Base-by-base conservation (phyloP, 2,329 filamentous ascomycete genomes). In the Stromatinia cepivora region DNA sequence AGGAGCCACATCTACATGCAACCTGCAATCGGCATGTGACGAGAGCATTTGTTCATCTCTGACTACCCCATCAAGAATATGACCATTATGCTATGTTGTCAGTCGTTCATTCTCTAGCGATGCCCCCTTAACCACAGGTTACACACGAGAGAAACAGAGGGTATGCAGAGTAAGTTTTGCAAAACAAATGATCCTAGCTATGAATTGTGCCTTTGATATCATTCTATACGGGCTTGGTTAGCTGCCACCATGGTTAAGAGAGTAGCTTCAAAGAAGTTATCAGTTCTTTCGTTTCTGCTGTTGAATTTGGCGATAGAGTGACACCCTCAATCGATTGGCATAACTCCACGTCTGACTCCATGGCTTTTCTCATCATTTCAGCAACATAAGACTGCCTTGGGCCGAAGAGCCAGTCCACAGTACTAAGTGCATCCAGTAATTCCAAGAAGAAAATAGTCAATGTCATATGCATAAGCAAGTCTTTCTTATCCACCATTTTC, bases 401-500 rank as follows among this genome's bases (percentile, higher is more conserved):
- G 42, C 72, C 68, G 1, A 57, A 57, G 54, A 57, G 72, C 72
- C 22, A 78, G 56, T 76, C 74, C 13, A 73, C 75, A 31, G 68
- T 72, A 61, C 77, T 78, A 71, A 79, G 74, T 36, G 72, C 61
- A 10, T 76, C 74, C 9, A 79, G 70, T 45, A 79, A 73, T 34
- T 79, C 77, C 7, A 74, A 74, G 54, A 77, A 79, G 66, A 77
- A 76, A 54, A 78, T 75, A 39, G 78, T 75, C 48, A 77, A 62
- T 4, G 75, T 78, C 34, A 78, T 74, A 66, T 78, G 77, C 77
- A 79, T 79, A 61, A 79, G 66, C 69, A 78, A 70, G 57, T 79
- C 78, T 70, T 77, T 73, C 52, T 75, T 77, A 59, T 77, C 70
- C 39, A 79, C 74, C 78, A 79, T 79, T 36, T 76, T 69, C 28